phyloP scores from a whole-genome alignment of 2,329 filamentous ascomycete genomes.

The Cordyceps pruinosa region DNA sequence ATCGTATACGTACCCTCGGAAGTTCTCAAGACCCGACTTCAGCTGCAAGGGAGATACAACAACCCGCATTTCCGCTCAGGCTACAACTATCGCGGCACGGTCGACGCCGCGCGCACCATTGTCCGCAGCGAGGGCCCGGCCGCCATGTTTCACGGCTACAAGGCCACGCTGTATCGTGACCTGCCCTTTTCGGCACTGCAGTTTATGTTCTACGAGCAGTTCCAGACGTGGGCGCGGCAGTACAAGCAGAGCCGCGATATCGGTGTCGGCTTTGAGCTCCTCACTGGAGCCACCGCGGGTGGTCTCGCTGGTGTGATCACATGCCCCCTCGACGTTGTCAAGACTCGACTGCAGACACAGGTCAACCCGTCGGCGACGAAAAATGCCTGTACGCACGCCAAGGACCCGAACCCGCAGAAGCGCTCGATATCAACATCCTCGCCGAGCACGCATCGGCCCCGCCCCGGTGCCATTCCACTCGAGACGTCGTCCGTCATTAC shows the following conservation, averaged over 20 bases:
- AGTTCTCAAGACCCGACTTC: conserved; percentile 92
- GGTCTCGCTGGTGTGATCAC: conserved; percentile 91
- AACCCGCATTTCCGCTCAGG: conserved; percentile 91
- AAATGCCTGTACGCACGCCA: conserved; percentile 19
- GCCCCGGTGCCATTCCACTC: conserved; percentile 70
- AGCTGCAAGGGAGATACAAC: conserved; percentile 90
- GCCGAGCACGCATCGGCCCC: conserved; percentile 73
- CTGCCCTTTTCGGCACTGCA: conserved; percentile 93
- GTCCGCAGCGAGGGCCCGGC: conserved; percentile 71
- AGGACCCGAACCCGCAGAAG: conserved; percentile 44
- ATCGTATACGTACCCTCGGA: conserved; percentile 95
- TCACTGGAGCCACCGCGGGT: conserved; percentile 84
- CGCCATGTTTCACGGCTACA: conserved; percentile 94
- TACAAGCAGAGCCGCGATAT: conserved; percentile 80
- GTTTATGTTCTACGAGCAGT: conserved; percentile 97
- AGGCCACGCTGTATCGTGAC: conserved; percentile 89
- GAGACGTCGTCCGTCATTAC: conserved; percentile 85
- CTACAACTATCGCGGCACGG: conserved; percentile 87
- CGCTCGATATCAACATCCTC: conserved; percentile 84
- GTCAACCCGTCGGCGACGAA: conserved; percentile 40
- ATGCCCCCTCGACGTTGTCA: conserved; percentile 93
- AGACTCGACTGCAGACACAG: conserved; percentile 93
- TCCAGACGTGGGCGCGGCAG: conserved; percentile 70
- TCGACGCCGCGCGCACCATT: conserved; percentile 81
- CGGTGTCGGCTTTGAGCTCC: conserved; percentile 73